Percentiles rank a stretch among this genome's conserved stretches.
Conservation (phyloP, 2,329 filamentous ascomycete species). For the Botrytis porri region DNA sequence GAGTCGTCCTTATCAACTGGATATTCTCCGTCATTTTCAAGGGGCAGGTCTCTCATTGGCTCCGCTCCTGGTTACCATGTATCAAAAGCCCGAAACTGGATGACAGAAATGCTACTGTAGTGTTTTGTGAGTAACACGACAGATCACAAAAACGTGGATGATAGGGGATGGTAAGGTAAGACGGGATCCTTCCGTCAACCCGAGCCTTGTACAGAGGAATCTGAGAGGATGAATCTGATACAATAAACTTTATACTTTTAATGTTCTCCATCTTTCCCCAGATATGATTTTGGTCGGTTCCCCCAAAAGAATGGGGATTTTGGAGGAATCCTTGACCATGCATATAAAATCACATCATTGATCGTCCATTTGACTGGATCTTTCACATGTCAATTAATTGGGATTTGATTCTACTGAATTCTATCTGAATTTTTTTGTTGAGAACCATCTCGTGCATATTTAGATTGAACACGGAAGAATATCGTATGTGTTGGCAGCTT, state of each 20-base stretch:
- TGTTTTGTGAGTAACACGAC: not conserved
- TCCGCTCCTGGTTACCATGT: not conserved
- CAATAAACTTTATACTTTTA: not conserved
- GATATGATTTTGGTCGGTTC: not conserved
- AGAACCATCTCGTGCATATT: not conserved
- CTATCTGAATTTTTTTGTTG: constrained; percentile 1
- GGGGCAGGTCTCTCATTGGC: not conserved
- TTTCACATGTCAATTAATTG: constrained; percentile 4
- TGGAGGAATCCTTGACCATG: not conserved
- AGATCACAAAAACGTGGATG: not conserved
- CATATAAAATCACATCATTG: constrained; percentile 1
- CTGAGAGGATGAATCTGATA: not conserved
- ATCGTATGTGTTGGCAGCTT: not conserved
- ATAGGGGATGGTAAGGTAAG: not conserved
- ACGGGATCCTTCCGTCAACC: not conserved
- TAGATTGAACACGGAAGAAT: not conserved
- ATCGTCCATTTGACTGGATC: not conserved
- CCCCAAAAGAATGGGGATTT: not conserved
- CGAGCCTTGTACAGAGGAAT: not conserved
- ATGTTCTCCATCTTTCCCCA: constrained; percentile 1
- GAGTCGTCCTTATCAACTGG: not conserved
- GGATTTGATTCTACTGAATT: not conserved
- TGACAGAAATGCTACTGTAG: not conserved
- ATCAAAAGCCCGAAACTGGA: not conserved
- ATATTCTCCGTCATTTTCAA: not conserved